These are phyloP conservation scores for Somion occarium DNA, from an alignment of 1,284 basidiomycete genomes.

Conservation along the genomic window DNA sequence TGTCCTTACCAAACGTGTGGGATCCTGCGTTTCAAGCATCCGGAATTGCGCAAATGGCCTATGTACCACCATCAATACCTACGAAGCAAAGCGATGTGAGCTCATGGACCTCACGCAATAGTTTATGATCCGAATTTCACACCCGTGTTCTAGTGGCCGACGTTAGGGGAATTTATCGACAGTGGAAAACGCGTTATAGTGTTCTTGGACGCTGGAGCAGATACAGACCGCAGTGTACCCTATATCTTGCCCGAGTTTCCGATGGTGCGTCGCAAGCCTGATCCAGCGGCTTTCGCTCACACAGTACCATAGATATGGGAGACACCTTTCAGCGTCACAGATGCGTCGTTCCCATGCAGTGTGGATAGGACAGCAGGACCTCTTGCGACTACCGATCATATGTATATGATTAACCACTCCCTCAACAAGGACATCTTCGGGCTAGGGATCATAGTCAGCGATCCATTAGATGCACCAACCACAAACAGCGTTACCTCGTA, in stretches of 20 bases:
- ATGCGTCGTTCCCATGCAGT: constrained; percentile 62
- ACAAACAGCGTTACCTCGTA: constrained; percentile 42
- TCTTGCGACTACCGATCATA: constrained; percentile 43
- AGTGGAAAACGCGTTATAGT: constrained; percentile 61
- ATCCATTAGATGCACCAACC: constrained; percentile 33
- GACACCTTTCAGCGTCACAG: constrained; percentile 62
- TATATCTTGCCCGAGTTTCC: constrained; percentile 64
- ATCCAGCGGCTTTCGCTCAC: neutral
- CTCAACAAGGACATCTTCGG: constrained; percentile 37
- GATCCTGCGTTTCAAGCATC: constrained; percentile 50
- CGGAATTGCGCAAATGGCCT: constrained; percentile 56
- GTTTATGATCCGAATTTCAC: neutral
- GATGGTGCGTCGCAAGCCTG: constrained; percentile 37
- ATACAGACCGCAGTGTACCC: constrained; percentile 38
- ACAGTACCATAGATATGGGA: constrained; percentile 62
- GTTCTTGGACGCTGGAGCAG: constrained; percentile 63
- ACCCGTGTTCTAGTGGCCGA: constrained; percentile 55
- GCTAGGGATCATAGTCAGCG: constrained; percentile 35
- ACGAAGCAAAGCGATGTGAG: constrained; percentile 38
- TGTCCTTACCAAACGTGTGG: constrained; percentile 47
- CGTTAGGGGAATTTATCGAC: constrained; percentile 66
- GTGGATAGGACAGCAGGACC: constrained; percentile 59
- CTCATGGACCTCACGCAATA: neutral
- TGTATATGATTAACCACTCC: constrained; percentile 56
- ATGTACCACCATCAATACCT: constrained; percentile 51